A percentile compares a stretch with the other conserved stretches of the same genome.
phyloP scores from a whole-genome alignment of 495 filamentous ascomycete species.

The Pyrenula aspistea region DNA sequence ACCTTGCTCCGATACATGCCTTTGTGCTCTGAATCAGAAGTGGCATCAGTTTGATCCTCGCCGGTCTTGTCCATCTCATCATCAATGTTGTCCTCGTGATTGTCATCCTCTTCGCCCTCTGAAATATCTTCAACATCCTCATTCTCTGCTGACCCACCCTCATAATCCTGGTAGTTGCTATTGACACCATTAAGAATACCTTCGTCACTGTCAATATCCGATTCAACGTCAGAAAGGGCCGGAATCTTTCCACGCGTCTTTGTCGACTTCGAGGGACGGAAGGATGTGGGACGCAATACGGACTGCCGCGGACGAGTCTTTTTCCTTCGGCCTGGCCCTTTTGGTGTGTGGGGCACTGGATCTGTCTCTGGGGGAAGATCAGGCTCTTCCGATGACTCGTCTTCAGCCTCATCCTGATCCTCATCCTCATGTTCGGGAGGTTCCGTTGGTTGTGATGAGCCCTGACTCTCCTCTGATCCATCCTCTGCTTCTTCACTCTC shows the following conservation, averaged over 20 bases:
- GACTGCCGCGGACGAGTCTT: not conserved
- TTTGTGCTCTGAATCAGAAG: not conserved
- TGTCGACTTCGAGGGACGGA: not conserved
- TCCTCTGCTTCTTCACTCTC: constrained; percentile 7
- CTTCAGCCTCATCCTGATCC: not conserved
- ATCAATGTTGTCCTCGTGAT: not conserved
- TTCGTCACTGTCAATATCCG: not conserved
- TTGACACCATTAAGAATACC: not conserved
- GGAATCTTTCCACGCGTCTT: not conserved
- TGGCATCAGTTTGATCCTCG: not conserved
- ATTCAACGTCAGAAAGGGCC: not conserved
- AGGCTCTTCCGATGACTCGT: not conserved
- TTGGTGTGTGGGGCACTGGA: not conserved
- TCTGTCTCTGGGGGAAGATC: not conserved
- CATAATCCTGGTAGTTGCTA: not conserved
- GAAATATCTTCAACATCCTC: not conserved
- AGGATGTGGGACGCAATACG: not conserved
- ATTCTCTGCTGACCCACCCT: not conserved
- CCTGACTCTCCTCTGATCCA: constrained; percentile 6
- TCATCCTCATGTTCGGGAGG: not conserved
- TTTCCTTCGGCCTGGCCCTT: not conserved
- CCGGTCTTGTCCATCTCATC: not conserved
- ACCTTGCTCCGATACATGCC: not conserved
- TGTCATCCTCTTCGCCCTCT: not conserved
- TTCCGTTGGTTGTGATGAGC: constrained; percentile 3